A percentile compares a stretch with the other conserved stretches of the same genome.
These are phyloP conservation scores for Fusarium temperatum DNA, from an alignment of 2,329 filamentous ascomycete genomes.

Conservation along the genomic window DNA sequence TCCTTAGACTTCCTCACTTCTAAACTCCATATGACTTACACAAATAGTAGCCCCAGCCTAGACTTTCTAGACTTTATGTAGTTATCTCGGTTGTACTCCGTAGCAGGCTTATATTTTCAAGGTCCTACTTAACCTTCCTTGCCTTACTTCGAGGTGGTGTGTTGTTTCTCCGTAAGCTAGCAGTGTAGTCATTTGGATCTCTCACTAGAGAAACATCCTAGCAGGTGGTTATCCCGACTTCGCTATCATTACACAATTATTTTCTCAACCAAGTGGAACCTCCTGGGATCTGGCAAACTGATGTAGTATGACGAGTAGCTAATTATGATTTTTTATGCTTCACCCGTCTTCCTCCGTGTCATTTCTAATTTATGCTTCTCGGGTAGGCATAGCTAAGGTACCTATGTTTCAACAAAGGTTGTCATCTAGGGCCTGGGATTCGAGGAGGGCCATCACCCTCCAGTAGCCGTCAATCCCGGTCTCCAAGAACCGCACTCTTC, in stretches of 20 bases:
- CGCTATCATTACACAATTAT: neutral
- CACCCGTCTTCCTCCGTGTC: neutral
- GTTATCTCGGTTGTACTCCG: neutral
- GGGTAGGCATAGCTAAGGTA: neutral
- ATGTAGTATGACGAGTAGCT: neutral
- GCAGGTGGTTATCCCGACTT: neutral
- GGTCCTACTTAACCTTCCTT: neutral
- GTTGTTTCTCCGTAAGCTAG: neutral
- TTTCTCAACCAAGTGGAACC: neutral
- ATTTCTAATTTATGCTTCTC: neutral
- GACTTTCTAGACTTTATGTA: neutral
- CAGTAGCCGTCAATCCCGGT: neutral
- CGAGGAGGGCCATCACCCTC: neutral
- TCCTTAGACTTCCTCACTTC: neutral
- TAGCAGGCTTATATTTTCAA: neutral
- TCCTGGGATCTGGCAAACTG: neutral
- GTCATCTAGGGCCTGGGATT: conserved; percentile 8
- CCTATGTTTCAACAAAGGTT: conserved; percentile 4
- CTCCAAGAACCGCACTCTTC: neutral
- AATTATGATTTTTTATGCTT: neutral
- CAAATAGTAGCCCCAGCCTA: neutral
- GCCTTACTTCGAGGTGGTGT: neutral
- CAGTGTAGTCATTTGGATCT: conserved; percentile 1
- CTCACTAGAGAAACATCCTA: neutral
- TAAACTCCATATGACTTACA: neutral